Conservation (phyloP, 805 yeast species). For the Kazachstania viticola region DNA sequence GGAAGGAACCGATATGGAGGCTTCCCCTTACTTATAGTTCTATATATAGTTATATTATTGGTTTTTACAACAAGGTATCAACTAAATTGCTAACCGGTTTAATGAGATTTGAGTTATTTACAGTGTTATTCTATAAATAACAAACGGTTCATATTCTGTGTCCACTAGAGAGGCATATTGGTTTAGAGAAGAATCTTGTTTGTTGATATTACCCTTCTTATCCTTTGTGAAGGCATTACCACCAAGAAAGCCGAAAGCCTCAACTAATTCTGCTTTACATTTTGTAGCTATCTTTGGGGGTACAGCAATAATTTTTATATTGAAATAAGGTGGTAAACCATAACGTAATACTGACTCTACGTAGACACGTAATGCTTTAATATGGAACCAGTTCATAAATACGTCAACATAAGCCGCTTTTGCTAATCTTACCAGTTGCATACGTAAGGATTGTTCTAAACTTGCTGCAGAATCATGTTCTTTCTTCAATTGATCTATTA, state of each 20-base stretch:
- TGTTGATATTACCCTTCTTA: slow-evolving; percentile 48
- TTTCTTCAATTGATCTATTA: slow-evolving; percentile 56
- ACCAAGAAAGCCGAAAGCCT: slow-evolving; percentile 78
- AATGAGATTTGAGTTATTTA: too few species aligned
- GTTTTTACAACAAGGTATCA: too few species aligned
- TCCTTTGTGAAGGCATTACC: slow-evolving; percentile 76
- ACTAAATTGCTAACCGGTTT: too few species aligned
- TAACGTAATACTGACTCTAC: slow-evolving; percentile 92
- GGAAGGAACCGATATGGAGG: too few species aligned
- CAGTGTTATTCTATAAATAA: slow-evolving; percentile 44
- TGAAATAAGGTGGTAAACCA: slow-evolving; percentile 91
- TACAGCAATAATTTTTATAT: slow-evolving; percentile 35
- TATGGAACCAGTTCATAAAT: slow-evolving; percentile 77
- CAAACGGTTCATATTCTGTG: slow-evolving; percentile 94
- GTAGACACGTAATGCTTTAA: slow-evolving; percentile 75
- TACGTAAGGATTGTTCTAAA: slow-evolving; percentile 59
- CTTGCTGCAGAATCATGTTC: slow-evolving; percentile 70
- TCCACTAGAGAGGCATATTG: slow-evolving; percentile 91
- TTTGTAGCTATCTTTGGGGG: slow-evolving; percentile 38
- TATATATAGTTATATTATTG: too few species aligned
- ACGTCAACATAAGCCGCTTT: slow-evolving; percentile 86
- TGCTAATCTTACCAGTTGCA: slow-evolving; percentile 72
- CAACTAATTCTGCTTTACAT: slow-evolving; percentile 59
- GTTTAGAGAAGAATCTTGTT: slow-evolving; percentile 51
- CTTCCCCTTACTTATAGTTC: too few species aligned